Conservation (phyloP, 495 filamentous ascomycete species). For the Hypoxylon intermedium region DNA sequence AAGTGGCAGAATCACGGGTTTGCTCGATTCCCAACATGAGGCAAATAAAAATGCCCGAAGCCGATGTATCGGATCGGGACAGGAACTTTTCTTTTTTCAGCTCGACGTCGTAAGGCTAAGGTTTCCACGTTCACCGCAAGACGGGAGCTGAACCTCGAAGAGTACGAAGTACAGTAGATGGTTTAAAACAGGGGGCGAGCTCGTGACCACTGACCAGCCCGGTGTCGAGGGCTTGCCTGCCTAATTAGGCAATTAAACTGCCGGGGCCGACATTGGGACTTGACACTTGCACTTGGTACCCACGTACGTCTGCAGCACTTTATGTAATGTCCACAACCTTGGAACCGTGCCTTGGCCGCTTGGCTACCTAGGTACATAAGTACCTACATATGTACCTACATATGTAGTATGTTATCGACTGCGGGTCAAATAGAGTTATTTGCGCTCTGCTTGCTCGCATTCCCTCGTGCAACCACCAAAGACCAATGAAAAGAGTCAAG, state of each 20-base stretch:
- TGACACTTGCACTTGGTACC: slow-evolving; percentile 25
- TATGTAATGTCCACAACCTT: not conserved
- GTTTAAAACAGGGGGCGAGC: slow-evolving; percentile 10
- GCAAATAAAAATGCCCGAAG: slow-evolving; percentile 31
- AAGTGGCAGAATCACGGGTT: slow-evolving; percentile 4
- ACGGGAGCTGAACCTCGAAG: slow-evolving; percentile 28
- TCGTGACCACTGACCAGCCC: slow-evolving; percentile 12
- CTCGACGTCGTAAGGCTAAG: slow-evolving; percentile 32
- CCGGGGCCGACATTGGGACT: slow-evolving; percentile 19
- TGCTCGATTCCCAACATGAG: slow-evolving; percentile 12
- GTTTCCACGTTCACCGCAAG: slow-evolving; percentile 6
- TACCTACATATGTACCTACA: too few species aligned
- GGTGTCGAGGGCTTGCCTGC: slow-evolving; percentile 14
- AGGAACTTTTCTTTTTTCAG: slow-evolving; percentile 24
- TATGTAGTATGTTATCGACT: too few species aligned
- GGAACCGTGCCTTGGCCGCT: too few species aligned
- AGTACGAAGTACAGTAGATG: slow-evolving; percentile 1
- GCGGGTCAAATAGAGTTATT: slow-evolving; percentile 20
- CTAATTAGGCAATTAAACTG: slow-evolving; percentile 13
- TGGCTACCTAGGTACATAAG: too few species aligned
- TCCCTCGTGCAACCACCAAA: slow-evolving; percentile 17
- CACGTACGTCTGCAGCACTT: too few species aligned
- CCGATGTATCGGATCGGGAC: slow-evolving; percentile 27
- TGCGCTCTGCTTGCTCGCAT: slow-evolving; percentile 13
- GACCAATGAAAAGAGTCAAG: slow-evolving; percentile 27